phyloP scores from a whole-genome alignment of 805 yeast species.

The Wickerhamomyces rabaulensis region DNA sequence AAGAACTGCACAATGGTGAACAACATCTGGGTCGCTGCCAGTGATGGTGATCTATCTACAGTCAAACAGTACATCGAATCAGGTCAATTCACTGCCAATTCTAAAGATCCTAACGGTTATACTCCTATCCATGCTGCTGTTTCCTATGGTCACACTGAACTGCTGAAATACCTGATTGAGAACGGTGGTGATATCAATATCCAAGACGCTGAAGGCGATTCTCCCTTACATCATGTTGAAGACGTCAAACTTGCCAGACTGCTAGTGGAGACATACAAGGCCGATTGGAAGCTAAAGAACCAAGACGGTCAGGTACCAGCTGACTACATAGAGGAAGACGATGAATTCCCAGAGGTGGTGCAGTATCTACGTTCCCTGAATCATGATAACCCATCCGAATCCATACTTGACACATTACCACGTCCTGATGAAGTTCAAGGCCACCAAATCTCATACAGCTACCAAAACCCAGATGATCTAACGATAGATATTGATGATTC shows the following conservation, averaged over 20 bases:
- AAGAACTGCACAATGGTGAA: constrained; percentile 7
- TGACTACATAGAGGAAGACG: constrained; percentile 76
- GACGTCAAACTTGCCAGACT: constrained; percentile 57
- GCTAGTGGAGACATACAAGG: constrained; percentile 63
- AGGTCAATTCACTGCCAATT: constrained; percentile 56
- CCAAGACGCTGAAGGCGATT: constrained; percentile 86
- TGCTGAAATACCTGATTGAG: constrained; percentile 51
- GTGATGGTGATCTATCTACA: constrained; percentile 63
- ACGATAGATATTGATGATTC: constrained; percentile 44
- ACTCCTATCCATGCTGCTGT: constrained; percentile 98
- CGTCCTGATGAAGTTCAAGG: constrained; percentile 26
- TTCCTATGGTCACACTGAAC: constrained; percentile 76
- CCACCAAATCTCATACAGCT: constrained; percentile 50
- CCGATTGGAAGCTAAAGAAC: constrained; percentile 60
- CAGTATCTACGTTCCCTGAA: constrained; percentile 48
- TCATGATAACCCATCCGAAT: constrained; percentile 25
- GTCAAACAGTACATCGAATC: constrained; percentile 53
- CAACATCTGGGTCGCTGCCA: constrained; percentile 93
- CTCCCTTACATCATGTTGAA: constrained; percentile 91
- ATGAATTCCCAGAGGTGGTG: constrained; percentile 75
- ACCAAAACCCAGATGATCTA: constrained; percentile 40
- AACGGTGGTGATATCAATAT: constrained; percentile 78
- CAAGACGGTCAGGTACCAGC: constrained; percentile 71
- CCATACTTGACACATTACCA: constrained; percentile 8
- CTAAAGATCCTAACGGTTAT: constrained; percentile 89